phyloP scores from a whole-genome alignment of 768 basidiomycete genomes.

The Mycena albidolilacea region DNA sequence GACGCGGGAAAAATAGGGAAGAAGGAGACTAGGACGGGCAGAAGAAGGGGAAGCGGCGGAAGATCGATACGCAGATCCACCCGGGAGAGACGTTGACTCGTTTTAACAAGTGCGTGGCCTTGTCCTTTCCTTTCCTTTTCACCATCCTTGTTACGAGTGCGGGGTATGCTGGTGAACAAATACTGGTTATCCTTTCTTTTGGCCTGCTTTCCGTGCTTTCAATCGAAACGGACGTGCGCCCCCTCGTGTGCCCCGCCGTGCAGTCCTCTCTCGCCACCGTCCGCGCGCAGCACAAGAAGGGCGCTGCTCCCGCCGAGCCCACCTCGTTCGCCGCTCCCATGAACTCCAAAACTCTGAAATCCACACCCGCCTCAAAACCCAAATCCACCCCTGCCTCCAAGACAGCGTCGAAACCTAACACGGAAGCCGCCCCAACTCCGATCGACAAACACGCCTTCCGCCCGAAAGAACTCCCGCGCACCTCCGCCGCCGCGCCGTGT shows the following conservation, averaged over 20 bases:
- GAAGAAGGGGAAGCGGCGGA: too few species aligned
- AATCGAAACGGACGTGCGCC: slow-evolving; percentile 86
- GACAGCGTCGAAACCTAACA: too few species aligned
- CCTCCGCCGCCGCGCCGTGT: slow-evolving; percentile 57
- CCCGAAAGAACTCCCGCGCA: slow-evolving; percentile 47
- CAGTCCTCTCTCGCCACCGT: slow-evolving; percentile 67
- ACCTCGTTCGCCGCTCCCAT: too few species aligned
- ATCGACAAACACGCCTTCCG: slow-evolving; percentile 37
- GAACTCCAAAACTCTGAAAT: too few species aligned
- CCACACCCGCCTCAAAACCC: background rate
- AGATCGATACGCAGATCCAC: too few species aligned
- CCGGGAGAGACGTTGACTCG: too few species aligned
- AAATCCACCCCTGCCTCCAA: background rate
- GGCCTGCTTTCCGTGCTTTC: background rate
- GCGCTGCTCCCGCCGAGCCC: slow-evolving; percentile 36
- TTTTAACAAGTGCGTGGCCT: too few species aligned
- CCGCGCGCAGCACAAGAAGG: slow-evolving; percentile 61
- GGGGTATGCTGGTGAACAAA: too few species aligned
- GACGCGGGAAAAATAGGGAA: too few species aligned
- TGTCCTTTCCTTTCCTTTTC: background rate
- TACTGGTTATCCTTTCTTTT: too few species aligned
- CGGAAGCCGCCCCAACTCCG: slow-evolving; percentile 29
- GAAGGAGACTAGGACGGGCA: too few species aligned
- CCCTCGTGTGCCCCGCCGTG: slow-evolving; percentile 70
- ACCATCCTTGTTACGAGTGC: too few species aligned